These are phyloP conservation scores for Paracoccidioides lutzii DNA, from an alignment of 2,329 filamentous ascomycete species.

Conservation along the genomic window DNA sequence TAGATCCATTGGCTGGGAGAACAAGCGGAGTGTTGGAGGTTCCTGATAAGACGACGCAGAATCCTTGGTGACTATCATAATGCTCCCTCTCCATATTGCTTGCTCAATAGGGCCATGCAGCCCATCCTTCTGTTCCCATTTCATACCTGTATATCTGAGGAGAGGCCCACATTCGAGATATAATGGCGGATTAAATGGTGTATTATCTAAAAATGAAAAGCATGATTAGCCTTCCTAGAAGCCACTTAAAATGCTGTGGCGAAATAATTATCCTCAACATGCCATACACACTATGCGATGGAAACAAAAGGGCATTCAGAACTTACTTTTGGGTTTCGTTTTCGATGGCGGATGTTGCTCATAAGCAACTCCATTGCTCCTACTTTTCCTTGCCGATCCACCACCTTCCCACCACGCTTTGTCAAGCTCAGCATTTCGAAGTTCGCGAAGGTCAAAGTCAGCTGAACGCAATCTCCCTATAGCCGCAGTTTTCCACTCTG, in stretches of 20 bases:
- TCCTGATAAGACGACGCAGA: constrained; percentile 68
- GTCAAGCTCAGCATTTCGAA: constrained; percentile 37
- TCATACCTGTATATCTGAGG: constrained; percentile 82
- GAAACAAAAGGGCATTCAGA: too few relatives aligned
- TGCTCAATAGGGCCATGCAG: constrained; percentile 38
- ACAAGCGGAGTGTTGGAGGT: constrained; percentile 66
- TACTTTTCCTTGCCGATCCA: constrained; percentile 32
- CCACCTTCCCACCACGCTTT: constrained; percentile 66
- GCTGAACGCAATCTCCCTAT: constrained; percentile 47
- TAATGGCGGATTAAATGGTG: constrained; percentile 68
- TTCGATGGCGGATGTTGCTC: constrained; percentile 18
- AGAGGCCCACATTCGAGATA: constrained; percentile 85
- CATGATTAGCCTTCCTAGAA: constrained; percentile 6
- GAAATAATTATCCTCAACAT: too few relatives aligned
- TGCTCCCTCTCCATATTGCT: constrained; percentile 81
- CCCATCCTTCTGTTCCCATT: constrained; percentile 28
- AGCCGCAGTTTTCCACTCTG: constrained; percentile 58
- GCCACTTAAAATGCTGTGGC: neutral
- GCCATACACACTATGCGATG: neutral
- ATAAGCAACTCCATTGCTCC: constrained; percentile 33
- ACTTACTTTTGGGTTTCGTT: constrained; percentile 23
- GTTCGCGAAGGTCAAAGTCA: constrained; percentile 51
- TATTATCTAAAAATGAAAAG: constrained; percentile 24
- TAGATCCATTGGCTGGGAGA: constrained; percentile 73
- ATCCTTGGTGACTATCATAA: constrained; percentile 92